Base-by-base conservation (phyloP, 306 rosid genomes). In the Inga leiocalycina region DNA sequence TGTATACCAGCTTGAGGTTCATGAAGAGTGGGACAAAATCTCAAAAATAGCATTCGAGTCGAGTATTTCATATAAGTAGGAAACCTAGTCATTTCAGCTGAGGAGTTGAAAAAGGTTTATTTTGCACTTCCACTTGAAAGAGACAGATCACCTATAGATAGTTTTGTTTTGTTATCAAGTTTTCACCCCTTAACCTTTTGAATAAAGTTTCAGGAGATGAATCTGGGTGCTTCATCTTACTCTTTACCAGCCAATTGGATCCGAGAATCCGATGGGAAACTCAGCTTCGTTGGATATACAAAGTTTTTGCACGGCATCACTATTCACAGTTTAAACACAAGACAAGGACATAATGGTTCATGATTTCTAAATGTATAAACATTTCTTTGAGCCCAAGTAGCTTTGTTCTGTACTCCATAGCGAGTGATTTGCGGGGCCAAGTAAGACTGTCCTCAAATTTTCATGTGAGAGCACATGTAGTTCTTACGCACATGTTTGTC, bases 221-320 rank as follows among this genome's bases (percentile, higher is more conserved):
- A 80, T 88, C 56, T 95, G 87, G 89, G 96, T 56, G 90, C 97
- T 44, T 86, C 95, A 66, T 88, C 94, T 49, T 85, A 88, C 81
- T 62, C 92, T 39, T 76, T 91, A 75, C 89, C 91, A 79, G 89
- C 83, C 34, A 94, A 93, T 56, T 95, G 99, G 98, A 93, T 92
- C 88, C 84, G 97, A 90, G 82, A 78, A 81, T 86, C 94, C 0
- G 98, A 96, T 27, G 90, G 94, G 62, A 96, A 93, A 84, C 97
- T 96, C 82, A 91, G 94, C 90, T 87, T 89, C 71, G 87, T 90
- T 22, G 99, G 99, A 86, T 93, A 86, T 65, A 89, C 96, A 51
- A 96, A 90, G 88, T 93, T 91, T 86, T 91, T 96, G 87, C 99
- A 96, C 51, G 99, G 98, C 49, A 89, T 96, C 80, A 96, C 94